phyloP scores from a whole-genome alignment of 306 rosid species.

The Sesbania bispinosa region DNA sequence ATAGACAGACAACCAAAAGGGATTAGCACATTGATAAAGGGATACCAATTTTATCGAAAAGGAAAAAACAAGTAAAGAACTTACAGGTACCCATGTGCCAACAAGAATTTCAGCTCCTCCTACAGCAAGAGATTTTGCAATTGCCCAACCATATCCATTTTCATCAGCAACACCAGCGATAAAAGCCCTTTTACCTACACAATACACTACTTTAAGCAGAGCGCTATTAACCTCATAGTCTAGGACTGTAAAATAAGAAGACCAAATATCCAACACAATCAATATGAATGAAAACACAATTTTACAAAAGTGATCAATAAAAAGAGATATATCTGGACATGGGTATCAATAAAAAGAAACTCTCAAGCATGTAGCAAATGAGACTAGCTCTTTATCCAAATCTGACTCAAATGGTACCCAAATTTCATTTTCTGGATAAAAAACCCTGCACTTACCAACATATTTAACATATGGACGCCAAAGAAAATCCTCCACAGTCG shows the following conservation, averaged over 20 bases:
- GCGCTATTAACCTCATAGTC: no score
- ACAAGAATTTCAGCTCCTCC: conserved; percentile 98
- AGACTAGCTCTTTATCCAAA: conserved; percentile 1
- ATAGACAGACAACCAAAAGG: background rate
- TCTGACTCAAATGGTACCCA: background rate
- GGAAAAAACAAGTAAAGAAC: no score
- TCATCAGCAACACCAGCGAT: conserved; percentile 98
- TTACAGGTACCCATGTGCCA: conserved; percentile 99
- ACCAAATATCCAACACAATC: no score
- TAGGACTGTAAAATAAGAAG: no score
- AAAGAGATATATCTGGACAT: no score
- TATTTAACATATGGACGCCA: no score
- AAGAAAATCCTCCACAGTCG: conserved; percentile 24
- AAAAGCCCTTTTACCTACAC: conserved; percentile 87
- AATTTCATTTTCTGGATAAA: conserved; percentile 28
- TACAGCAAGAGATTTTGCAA: conserved; percentile 97
- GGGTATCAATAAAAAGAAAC: no score
- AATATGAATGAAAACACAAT: no score
- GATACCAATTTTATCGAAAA: no score
- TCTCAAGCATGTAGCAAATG: conserved; percentile 35
- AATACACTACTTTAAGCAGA: conserved; percentile 8
- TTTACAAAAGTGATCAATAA: no score
- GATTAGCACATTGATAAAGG: conserved; percentile 9
- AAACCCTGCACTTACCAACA: background rate
- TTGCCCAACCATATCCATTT: conserved; percentile 97